phyloP scores from a whole-genome alignment of 495 filamentous ascomycete species.

The Paragyromitra xinjiangensis region DNA sequence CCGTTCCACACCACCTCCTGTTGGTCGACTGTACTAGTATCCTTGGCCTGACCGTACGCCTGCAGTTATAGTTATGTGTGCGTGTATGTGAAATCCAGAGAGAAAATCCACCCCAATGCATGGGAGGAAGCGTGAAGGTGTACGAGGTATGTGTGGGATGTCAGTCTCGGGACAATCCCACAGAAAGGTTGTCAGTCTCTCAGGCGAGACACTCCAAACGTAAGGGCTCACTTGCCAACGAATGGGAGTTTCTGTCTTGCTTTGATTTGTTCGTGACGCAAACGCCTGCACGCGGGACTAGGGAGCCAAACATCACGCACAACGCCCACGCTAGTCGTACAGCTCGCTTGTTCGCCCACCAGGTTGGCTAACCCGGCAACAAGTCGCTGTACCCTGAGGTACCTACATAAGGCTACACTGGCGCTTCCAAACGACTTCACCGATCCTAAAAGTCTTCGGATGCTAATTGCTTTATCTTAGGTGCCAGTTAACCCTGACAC shows the following conservation, averaged over 20 bases:
- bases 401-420: not conserved
- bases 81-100: slow-evolving; percentile 21
- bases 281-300: slow-evolving; percentile 40
- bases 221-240: slow-evolving; percentile 41
- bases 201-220: slow-evolving; percentile 45
- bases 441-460: not conserved
- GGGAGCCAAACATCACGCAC: slow-evolving; percentile 41
- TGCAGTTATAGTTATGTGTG: slow-evolving; percentile 16
- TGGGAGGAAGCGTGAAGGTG: slow-evolving; percentile 22
- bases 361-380: slow-evolving; percentile 30
- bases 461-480: slow-evolving; percentile 6
- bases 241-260: slow-evolving; percentile 33
- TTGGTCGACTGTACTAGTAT: slow-evolving; percentile 30
- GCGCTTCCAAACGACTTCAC: not conserved
- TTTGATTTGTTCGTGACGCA: slow-evolving; percentile 48
- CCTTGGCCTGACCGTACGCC: slow-evolving; percentile 30
- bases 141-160: slow-evolving; percentile 36
- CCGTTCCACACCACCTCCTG: slow-evolving; percentile 14
- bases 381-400: slow-evolving; percentile 3
- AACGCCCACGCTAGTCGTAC: slow-evolving; percentile 32
- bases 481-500: not conserved
- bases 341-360: slow-evolving; percentile 35
- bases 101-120: slow-evolving; percentile 31
- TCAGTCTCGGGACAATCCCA: slow-evolving; percentile 37
- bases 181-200: slow-evolving; percentile 12